These are phyloP conservation scores for Psilocybe cyanescens DNA, from an alignment of 768 basidiomycete species.

Conservation along the genomic window DNA sequence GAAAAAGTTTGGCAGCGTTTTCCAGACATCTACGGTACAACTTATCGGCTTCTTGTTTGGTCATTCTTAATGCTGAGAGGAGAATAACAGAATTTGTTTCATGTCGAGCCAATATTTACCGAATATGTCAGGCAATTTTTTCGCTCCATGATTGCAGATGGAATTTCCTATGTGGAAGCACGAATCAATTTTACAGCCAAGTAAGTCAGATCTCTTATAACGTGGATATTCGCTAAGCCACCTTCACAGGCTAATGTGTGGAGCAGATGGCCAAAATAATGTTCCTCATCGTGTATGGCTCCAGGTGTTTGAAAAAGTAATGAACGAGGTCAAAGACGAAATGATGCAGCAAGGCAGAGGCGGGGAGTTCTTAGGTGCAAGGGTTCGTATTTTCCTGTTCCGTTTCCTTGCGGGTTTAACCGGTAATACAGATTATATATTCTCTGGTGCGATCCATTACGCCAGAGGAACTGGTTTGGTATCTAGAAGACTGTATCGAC, in stretches of 20 bases:
- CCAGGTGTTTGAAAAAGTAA: slow-evolving; percentile 50
- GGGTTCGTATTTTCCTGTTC: slow-evolving; percentile 38
- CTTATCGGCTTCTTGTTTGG: slow-evolving; percentile 7
- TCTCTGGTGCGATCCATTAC: slow-evolving; percentile 60
- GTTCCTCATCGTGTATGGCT: slow-evolving; percentile 67
- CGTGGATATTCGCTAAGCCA: slow-evolving; percentile 1
- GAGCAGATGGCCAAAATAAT: slow-evolving; percentile 57
- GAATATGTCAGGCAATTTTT: slow-evolving; percentile 70
- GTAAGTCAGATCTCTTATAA: slow-evolving; percentile 36
- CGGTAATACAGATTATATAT: slow-evolving; percentile 67
- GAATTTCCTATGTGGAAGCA: slow-evolving; percentile 71
- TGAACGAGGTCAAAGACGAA: slow-evolving; percentile 56
- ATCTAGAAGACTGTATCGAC: slow-evolving; percentile 73
- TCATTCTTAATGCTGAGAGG: background rate
- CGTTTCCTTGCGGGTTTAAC: background rate
- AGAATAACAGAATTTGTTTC: slow-evolving; percentile 42
- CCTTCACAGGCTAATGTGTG: slow-evolving; percentile 53
- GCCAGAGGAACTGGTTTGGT: slow-evolving; percentile 61
- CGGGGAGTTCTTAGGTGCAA: slow-evolving; percentile 69
- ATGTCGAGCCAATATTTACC: slow-evolving; percentile 59
- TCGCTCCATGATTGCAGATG: slow-evolving; percentile 64
- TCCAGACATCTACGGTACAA: slow-evolving; percentile 49
- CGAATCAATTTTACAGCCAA: slow-evolving; percentile 66
- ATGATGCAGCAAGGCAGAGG: slow-evolving; percentile 54
- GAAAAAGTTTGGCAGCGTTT: slow-evolving; percentile 68